Evolutionary conservation across 768 basidiomycete genomes (phyloP).

Genomic region (Tricholoma matsutake): DNA sequence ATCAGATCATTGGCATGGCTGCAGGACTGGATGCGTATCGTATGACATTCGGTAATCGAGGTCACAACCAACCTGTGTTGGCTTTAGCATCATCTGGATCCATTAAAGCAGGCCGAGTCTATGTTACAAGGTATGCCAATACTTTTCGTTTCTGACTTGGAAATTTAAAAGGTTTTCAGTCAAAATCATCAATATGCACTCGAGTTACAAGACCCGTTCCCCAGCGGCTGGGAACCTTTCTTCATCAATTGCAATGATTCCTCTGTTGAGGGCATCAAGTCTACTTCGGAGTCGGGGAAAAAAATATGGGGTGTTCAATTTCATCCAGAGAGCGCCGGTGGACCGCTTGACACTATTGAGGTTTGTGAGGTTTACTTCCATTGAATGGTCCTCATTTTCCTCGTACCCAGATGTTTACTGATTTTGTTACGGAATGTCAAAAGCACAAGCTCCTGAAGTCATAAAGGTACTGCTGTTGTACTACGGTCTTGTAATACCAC

Average conservation of each 20-base stretch:
- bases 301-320: conserved; percentile 98
- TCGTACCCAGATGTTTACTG: conserved; percentile 79
- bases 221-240: conserved; percentile 96
- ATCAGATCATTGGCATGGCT: conserved; percentile 97
- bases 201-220: conserved; percentile 91
- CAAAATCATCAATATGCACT: conserved; percentile 99
- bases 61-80: conserved; percentile 98
- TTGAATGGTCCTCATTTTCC: conserved; percentile 2
- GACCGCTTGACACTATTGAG: conserved; percentile 98
- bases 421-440: conserved; percentile 82
- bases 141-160: background rate
- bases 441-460: conserved; percentile 42
- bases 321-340: conserved; percentile 97
- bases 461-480: background rate
- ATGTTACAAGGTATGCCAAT: conserved; percentile 80
- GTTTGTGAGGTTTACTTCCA: conserved; percentile 37
- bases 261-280: conserved; percentile 98
- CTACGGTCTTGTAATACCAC: background rate
- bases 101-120: conserved; percentile 93
- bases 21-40: conserved; percentile 95
- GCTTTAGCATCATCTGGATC: conserved; percentile 92
- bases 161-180: conserved; percentile 32
- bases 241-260: conserved; percentile 99
- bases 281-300: conserved; percentile 83
- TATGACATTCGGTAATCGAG: conserved; percentile 99